Evolutionary conservation across 768 basidiomycete genomes (phyloP).

Genomic region (Leucocoprinus leucothites): DNA sequence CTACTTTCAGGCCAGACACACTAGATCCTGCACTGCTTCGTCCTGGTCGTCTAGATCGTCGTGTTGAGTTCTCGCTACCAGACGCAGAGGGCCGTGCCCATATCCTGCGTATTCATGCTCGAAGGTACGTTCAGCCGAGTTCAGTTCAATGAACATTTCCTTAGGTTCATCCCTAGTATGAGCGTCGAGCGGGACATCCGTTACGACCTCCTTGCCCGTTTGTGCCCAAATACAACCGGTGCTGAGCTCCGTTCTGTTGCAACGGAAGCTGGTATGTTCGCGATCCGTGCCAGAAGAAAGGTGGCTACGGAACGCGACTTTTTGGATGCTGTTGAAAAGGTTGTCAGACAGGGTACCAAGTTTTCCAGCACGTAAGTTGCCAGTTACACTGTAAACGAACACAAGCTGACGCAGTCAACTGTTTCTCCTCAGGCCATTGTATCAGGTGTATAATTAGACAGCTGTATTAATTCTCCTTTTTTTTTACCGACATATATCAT

Average conservation of each 20-base stretch:
- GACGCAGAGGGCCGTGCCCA: constrained; percentile 96
- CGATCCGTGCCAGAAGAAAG: constrained; percentile 93
- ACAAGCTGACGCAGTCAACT: constrained; percentile 15
- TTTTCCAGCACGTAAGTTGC: constrained; percentile 90
- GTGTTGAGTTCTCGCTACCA: constrained; percentile 95
- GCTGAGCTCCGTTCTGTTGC: constrained; percentile 97
- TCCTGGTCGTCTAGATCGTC: constrained; percentile 92
- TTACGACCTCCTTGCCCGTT: constrained; percentile 92
- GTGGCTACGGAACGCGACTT: constrained; percentile 98
- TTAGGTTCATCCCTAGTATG: constrained; percentile 64
- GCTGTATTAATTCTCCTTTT: background rate
- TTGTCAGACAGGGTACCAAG: constrained; percentile 95
- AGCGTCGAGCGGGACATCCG: constrained; percentile 96
- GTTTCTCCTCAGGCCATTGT: constrained; percentile 65
- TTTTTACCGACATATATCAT: background rate
- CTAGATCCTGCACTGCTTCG: constrained; percentile 95
- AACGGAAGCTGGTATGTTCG: constrained; percentile 99
- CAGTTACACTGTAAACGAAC: constrained; percentile 8
- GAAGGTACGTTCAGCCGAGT: constrained; percentile 54
- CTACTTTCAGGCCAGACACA: constrained; percentile 94
- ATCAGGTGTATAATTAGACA: constrained; percentile 90
- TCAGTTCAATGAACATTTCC: background rate
- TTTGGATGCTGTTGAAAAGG: constrained; percentile 97
- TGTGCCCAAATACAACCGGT: constrained; percentile 98
- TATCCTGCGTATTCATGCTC: constrained; percentile 93